phyloP scores from a whole-genome alignment of 129 eudicot genomes.

The Tagetes patula region DNA sequence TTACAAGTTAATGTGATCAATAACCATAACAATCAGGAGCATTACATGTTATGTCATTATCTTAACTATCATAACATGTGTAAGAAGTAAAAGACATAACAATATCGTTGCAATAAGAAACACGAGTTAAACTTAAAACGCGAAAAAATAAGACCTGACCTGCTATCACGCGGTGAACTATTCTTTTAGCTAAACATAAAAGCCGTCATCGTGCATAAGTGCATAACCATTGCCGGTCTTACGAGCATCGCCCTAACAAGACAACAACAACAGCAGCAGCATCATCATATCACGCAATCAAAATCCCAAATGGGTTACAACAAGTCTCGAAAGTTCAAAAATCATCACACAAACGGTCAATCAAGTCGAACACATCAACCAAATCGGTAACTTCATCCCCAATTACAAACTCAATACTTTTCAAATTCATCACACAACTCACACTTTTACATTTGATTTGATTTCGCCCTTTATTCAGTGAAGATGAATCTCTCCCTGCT shows the following conservation, averaged over 20 bases:
- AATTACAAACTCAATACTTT: neutral
- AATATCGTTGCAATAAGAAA: too few species aligned
- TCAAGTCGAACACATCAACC: slow-evolving; percentile 49
- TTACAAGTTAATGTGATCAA: too few species aligned
- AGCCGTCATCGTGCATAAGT: neutral
- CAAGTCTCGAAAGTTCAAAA: slow-evolving; percentile 64
- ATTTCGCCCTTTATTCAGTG: slow-evolving; percentile 37
- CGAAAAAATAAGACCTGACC: too few species aligned
- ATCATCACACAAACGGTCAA: slow-evolving; percentile 53
- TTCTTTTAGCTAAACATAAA: neutral
- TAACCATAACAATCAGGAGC: too few species aligned
- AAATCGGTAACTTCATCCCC: slow-evolving; percentile 27
- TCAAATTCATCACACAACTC: slow-evolving; percentile 3
- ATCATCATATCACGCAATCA: neutral
- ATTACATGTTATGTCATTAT: too few species aligned
- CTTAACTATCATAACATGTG: too few species aligned
- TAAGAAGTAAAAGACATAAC: too few species aligned
- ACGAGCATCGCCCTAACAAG: neutral
- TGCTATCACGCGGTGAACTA: too few species aligned
- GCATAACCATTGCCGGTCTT: neutral
- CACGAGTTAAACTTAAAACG: too few species aligned
- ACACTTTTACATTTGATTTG: neutral
- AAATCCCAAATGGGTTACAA: slow-evolving; percentile 59
- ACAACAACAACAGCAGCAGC: slow-evolving; percentile 15
- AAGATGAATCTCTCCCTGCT: slow-evolving; percentile 63